Percentiles rank a stretch among this genome's conserved stretches.
Conservation (phyloP, 108 stramenopile genomes). For the Fistulifera solaris region DNA sequence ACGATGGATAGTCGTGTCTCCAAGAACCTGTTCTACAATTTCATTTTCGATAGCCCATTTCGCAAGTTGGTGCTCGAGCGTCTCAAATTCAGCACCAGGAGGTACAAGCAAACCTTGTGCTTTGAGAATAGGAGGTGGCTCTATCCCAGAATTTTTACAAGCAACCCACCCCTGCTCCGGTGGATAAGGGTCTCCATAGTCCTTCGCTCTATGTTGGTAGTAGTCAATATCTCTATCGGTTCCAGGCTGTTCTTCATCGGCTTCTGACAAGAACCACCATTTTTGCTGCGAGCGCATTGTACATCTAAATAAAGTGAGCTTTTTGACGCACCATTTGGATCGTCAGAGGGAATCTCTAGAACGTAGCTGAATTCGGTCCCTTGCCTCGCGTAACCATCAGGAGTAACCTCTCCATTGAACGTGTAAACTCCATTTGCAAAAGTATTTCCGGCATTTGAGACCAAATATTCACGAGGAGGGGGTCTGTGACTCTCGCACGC, state of each 20-base stretch:
- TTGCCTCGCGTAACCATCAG: constrained; percentile 48
- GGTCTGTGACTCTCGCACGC: constrained; percentile 48
- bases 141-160: constrained; percentile 55
- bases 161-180: constrained; percentile 69
- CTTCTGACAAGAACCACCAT: constrained; percentile 98
- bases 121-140: constrained; percentile 69
- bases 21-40: constrained; percentile 75
- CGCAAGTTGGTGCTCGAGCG: constrained; percentile 66
- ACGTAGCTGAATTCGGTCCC: constrained; percentile 47
- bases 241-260: constrained; percentile 90
- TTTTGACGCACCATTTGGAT: constrained; percentile 40
- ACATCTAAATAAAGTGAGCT: constrained; percentile 86
- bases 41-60: constrained; percentile 81
- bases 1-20: constrained; percentile 61
- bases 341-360: constrained; percentile 20
- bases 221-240: constrained; percentile 98
- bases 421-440: constrained; percentile 79
- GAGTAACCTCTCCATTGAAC: constrained; percentile 35
- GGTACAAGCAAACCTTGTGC: constrained; percentile 66
- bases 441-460: constrained; percentile 56
- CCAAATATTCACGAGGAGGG: constrained; percentile 58
- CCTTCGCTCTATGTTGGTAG: constrained; percentile 90
- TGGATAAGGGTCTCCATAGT: constrained; percentile 72
- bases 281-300: constrained; percentile 93
- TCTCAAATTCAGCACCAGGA: constrained; percentile 58